Evolutionary conservation across 495 filamentous ascomycete genomes (phyloP).

Genomic region (Neohortaea acidophila): DNA sequence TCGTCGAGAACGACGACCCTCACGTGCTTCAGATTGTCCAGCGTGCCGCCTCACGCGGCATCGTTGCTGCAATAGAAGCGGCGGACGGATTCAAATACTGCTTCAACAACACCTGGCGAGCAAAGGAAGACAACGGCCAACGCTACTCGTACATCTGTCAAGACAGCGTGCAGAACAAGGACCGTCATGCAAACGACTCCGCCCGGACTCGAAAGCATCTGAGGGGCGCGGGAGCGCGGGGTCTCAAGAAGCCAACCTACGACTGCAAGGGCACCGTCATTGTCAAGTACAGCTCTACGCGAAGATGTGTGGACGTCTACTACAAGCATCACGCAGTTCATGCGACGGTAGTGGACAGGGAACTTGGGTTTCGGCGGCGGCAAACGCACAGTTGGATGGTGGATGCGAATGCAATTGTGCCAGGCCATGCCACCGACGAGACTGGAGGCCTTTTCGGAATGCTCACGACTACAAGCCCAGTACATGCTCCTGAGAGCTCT

Average conservation of each 20-base stretch:
- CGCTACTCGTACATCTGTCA: constrained; percentile 16
- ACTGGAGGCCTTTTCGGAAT: constrained; percentile 3
- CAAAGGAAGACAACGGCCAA: constrained; percentile 14
- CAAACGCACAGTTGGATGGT: neutral
- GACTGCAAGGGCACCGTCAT: constrained; percentile 19
- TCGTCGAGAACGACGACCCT: neutral
- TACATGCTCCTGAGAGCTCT: too few species aligned
- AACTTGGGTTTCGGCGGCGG: neutral
- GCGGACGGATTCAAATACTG: constrained; percentile 17
- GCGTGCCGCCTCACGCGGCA: constrained; percentile 15
- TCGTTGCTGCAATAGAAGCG: constrained; percentile 14
- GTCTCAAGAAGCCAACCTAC: constrained; percentile 15
- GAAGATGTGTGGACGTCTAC: constrained; percentile 10
- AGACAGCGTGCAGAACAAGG: constrained; percentile 20
- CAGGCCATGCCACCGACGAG: neutral
- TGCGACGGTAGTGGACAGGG: constrained; percentile 9
- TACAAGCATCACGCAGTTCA: constrained; percentile 18
- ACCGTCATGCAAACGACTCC: constrained; percentile 17
- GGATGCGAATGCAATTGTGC: neutral
- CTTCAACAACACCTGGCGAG: constrained; percentile 13
- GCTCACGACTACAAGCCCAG: constrained; percentile 2
- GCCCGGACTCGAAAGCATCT: constrained; percentile 11
- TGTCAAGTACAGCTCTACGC: constrained; percentile 11
- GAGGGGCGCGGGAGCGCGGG: constrained; percentile 7
- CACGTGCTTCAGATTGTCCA: constrained; percentile 12